A percentile compares a stretch with the other conserved stretches of the same genome.
Conservation (phyloP, 1,284 basidiomycete species). For the Boletus austroedulis region DNA sequence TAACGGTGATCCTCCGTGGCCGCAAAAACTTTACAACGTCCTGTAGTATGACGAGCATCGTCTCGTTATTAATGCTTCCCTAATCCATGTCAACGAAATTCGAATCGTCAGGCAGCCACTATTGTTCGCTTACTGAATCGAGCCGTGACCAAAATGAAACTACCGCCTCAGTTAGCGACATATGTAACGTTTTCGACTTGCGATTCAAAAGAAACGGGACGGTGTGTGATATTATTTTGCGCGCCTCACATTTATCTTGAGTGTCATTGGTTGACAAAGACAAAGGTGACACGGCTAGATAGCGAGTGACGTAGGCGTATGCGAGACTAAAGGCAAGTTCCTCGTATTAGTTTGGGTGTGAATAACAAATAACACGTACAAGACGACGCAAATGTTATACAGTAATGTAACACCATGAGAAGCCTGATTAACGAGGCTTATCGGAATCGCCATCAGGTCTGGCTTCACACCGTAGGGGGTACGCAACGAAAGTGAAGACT, state of each 20-base stretch:
- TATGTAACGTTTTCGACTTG: constrained; percentile 50
- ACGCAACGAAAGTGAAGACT: not conserved
- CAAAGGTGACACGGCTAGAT: constrained; percentile 56
- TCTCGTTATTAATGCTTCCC: constrained; percentile 45
- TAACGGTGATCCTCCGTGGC: constrained; percentile 42
- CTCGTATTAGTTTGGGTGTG: not conserved
- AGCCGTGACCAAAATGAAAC: constrained; percentile 62
- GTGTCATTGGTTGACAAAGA: constrained; percentile 39
- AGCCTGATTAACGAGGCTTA: constrained; percentile 42
- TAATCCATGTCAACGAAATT: constrained; percentile 27
- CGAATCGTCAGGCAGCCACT: not conserved
- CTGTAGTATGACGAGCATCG: constrained; percentile 50
- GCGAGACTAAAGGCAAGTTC: constrained; percentile 46
- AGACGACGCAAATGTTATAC: constrained; percentile 64
- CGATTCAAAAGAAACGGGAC: constrained; percentile 62
- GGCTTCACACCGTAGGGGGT: constrained; percentile 43
- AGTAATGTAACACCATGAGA: constrained; percentile 47
- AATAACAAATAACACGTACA: constrained; percentile 44
- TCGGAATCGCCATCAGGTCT: constrained; percentile 48
- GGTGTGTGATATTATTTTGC: constrained; percentile 46
- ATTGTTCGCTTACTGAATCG: constrained; percentile 42
- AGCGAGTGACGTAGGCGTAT: constrained; percentile 63
- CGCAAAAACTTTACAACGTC: constrained; percentile 52
- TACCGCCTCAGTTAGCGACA: constrained; percentile 48
- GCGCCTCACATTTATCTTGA: constrained; percentile 46